These are phyloP conservation scores for Phaeotremella fagi DNA, from an alignment of 768 basidiomycete species.

Conservation along the genomic window DNA sequence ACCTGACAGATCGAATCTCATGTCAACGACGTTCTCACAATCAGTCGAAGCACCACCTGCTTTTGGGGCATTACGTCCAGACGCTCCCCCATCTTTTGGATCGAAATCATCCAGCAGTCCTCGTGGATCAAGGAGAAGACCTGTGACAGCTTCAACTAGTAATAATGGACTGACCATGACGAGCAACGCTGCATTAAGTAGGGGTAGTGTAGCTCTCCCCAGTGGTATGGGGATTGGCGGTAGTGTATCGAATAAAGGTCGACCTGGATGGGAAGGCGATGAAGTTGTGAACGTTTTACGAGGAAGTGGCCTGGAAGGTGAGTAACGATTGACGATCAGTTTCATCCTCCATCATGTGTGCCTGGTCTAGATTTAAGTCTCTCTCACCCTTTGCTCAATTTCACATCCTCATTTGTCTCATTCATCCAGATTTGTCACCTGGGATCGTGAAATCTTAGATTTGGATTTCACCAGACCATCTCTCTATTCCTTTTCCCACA, in stretches of 20 bases:
- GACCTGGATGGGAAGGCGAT: constrained; percentile 48
- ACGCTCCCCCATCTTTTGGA: constrained; percentile 18
- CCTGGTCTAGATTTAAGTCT: too few relatives aligned
- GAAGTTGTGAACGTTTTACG: constrained; percentile 40
- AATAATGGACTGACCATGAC: not conserved
- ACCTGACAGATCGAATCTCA: not conserved
- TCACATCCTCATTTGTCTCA: too few relatives aligned
- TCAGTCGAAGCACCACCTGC: not conserved
- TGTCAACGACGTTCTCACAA: not conserved
- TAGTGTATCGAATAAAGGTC: constrained; percentile 4
- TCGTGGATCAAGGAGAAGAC: constrained; percentile 13
- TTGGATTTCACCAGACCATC: too few relatives aligned
- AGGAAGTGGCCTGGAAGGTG: constrained; percentile 43
- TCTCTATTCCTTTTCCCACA: too few relatives aligned
- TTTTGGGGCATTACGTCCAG: not conserved
- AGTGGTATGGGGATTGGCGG: constrained; percentile 17
- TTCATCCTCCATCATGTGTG: too few relatives aligned
- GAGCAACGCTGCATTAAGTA: not conserved
- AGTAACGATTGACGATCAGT: too few relatives aligned
- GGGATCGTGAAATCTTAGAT: too few relatives aligned
- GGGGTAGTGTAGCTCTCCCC: constrained; percentile 26
- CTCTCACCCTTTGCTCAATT: too few relatives aligned
- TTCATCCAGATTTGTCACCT: too few relatives aligned
- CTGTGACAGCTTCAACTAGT: constrained; percentile 13
- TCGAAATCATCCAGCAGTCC: constrained; percentile 5